Conservation (phyloP, 169 alveolate genomes). For the Miamiensis avidus region DNA sequence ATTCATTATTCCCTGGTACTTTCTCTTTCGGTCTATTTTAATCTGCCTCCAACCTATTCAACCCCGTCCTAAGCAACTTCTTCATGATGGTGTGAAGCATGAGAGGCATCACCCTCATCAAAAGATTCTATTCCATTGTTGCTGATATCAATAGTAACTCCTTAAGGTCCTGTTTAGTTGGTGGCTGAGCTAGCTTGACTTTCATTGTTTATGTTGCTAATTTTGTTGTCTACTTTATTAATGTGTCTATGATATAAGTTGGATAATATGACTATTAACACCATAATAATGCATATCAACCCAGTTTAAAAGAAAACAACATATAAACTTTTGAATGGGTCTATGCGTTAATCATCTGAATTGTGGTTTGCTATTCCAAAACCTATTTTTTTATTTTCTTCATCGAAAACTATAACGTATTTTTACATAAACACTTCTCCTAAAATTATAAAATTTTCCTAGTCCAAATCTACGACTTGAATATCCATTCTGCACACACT, state of each 20-base stretch:
- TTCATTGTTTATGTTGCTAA: not conserved
- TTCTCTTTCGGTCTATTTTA: not conserved
- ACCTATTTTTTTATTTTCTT: not conserved
- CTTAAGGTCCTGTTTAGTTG: not conserved
- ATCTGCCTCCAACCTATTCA: not conserved
- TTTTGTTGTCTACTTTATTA: too few relatives aligned
- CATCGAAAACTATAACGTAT: not conserved
- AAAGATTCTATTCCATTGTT: not conserved
- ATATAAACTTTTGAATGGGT: not conserved
- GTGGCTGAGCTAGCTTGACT: not conserved
- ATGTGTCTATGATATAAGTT: too few relatives aligned
- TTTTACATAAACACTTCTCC: not conserved
- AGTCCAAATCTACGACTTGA: not conserved
- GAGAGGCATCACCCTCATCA: too few relatives aligned
- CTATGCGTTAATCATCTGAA: not conserved
- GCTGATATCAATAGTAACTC: not conserved
- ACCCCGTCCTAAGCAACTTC: not conserved
- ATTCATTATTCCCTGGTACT: too few relatives aligned
- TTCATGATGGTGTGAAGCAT: too few relatives aligned
- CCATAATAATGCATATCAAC: not conserved
- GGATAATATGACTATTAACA: not conserved
- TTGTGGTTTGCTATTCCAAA: not conserved
- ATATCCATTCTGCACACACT: not conserved
- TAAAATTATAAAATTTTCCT: not conserved
- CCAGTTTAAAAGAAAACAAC: not conserved